phyloP scores from a whole-genome alignment of 2,329 filamentous ascomycete genomes.

The Balansia obtecta region DNA sequence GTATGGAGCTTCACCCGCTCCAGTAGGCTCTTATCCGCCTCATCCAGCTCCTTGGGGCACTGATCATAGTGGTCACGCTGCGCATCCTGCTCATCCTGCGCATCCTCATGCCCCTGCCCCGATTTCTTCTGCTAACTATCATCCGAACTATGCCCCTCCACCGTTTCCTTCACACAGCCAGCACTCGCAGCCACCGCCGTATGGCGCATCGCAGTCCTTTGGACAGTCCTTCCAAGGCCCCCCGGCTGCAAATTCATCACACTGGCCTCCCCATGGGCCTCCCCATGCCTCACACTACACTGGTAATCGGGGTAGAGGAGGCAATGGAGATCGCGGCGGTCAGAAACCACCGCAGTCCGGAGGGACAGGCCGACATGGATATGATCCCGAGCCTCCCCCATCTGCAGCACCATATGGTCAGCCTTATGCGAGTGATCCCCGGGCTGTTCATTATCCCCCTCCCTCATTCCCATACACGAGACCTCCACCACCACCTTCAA shows the following conservation, averaged over 20 bases:
- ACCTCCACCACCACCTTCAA: conserved; percentile 24
- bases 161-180: conserved; percentile 29
- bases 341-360: conserved; percentile 19
- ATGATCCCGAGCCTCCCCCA: conserved; percentile 20
- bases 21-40: conserved; percentile 24
- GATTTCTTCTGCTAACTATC: conserved; percentile 41
- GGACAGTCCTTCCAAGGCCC: conserved; percentile 23
- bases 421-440: conserved; percentile 28
- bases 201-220: conserved; percentile 27
- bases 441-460: conserved; percentile 23
- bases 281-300: conserved; percentile 23
- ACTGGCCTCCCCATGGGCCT: conserved; percentile 17
- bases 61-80: conserved; percentile 22
- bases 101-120: conserved; percentile 34
- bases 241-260: conserved; percentile 12
- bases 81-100: conserved; percentile 27
- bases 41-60: conserved; percentile 29
- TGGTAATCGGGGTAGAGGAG: conserved; percentile 31
- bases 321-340: conserved; percentile 32
- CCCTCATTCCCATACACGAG: conserved; percentile 25
- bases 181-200: conserved; percentile 32
- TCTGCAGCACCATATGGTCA: conserved; percentile 25
- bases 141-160: conserved; percentile 47
- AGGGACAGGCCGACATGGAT: conserved; percentile 21
- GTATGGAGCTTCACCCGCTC: conserved; percentile 22